Evolutionary conservation across 352 stramenopile species (phyloP), one percentile per base, ranked within the genome.

Genomic region (Phytophthora parvispora): DNA sequence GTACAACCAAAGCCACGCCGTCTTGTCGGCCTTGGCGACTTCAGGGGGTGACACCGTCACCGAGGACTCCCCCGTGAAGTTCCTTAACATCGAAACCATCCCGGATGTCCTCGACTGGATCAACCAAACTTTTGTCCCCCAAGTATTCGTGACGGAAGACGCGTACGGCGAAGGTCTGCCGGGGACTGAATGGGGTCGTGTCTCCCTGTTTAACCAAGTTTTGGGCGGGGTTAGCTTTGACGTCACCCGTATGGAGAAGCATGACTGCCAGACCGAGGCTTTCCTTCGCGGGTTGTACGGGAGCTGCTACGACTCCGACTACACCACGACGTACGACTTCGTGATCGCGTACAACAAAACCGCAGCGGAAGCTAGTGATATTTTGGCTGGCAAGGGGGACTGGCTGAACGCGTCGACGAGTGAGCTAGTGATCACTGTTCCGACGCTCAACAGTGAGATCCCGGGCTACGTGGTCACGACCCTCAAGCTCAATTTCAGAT

Each of bases 31-130:
- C 24, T 67, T 76, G 52, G 78, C 49, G 45, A 77, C 49, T 24
- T 80, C 79, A 0, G 79, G 78, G 7, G 70, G 64, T 5, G 76
- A 88, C 43, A 81, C 81, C 2, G 51, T 83, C 13, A 83, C 75
- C 0, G 34, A 38, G 0, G 53, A 79, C 25, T 81, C 75, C 12
- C 66, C 65, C 24, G 77, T 84, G 5, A 75, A 81, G 29, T 83
- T 84, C 34, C 38, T 25, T 16, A 84, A 82, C 60, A 82, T 87
- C 27, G 42, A 67, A 32, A 64, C 62, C 9, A 60, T 71, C 25
- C 34, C 16, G 2, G 74, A 83, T 32, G 60, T 81, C 6, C 80
- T 82, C 38, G 53, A 75, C 40, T 85, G 79, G 77, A 60, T 87
- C 56, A 67, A 62, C 16, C 29, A 72, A 20, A 80, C 79, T n/a